Percentiles rank a stretch among this genome's conserved stretches.
These are phyloP conservation scores for Eimeria maxima DNA, from an alignment of 169 alveolate genomes.

Conservation along the genomic window DNA sequence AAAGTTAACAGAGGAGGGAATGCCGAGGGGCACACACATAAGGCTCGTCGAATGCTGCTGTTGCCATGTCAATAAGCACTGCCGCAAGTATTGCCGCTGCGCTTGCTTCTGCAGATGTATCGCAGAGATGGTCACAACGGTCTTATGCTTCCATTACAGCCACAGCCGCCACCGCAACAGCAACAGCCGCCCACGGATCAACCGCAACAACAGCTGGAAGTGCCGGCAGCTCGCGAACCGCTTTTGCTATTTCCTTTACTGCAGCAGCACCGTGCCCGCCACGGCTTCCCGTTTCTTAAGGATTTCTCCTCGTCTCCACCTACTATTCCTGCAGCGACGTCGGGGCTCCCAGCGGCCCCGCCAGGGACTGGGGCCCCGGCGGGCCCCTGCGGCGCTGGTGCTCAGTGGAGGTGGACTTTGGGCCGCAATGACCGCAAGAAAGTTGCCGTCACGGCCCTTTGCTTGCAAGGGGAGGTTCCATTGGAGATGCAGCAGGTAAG, in stretches of 20 bases:
- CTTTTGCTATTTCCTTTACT: constrained; percentile 49
- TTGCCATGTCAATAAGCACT: background rate
- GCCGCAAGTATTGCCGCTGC: background rate
- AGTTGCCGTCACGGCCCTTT: constrained; percentile 39
- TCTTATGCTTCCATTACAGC: constrained; percentile 8
- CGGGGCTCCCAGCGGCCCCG: constrained; percentile 35
- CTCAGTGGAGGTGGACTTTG: constrained; percentile 78
- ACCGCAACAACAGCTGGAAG: constrained; percentile 9
- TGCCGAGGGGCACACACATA: background rate
- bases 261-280: constrained; percentile 75
- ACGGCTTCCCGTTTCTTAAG: constrained; percentile 32
- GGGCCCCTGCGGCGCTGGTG: constrained; percentile 47
- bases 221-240: constrained; percentile 50
- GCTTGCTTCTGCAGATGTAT: constrained; percentile 40
- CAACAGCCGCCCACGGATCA: constrained; percentile 49
- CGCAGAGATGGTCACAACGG: constrained; percentile 61
- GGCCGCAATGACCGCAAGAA: constrained; percentile 74
- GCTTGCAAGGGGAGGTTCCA: constrained; percentile 67
- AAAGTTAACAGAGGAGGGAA: background rate
- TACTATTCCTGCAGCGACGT: constrained; percentile 37
- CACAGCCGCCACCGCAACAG: constrained; percentile 49
- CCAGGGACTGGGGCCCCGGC: constrained; percentile 15
- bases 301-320: constrained; percentile 31
- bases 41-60: background rate
- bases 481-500: constrained; percentile 40